Base-by-base conservation (phyloP, 306 rosid genomes). In the Delonix regia region DNA sequence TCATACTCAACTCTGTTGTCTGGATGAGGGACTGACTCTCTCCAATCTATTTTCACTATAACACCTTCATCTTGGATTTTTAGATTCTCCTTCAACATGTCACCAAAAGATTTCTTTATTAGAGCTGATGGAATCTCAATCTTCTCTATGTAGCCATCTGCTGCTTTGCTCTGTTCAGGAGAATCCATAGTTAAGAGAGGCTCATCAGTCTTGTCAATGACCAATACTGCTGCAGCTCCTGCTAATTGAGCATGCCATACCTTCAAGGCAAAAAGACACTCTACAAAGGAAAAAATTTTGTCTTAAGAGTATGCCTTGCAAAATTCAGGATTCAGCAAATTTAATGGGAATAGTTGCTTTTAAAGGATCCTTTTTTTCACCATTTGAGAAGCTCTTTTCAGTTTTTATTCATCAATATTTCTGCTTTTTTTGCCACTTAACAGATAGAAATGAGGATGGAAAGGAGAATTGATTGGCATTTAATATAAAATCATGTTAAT, bases 161-260 rank as follows among this genome's bases (percentile, higher is more conserved):
- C 89, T 28, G 85, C 91, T 0, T 0, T 63, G 81, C 90, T 87
- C 77, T 85, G 91, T 76, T 83, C 85, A 0, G 99, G 99, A 38
- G 92, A 83, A 77, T 93, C 99, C 99, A 95, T 95, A 3, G 98
- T 95, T 75, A 95, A 82, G 13, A 93, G 84, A 73, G 96, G 77
- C 85, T 95, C 99, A 0, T 91, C 89, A 28, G 74, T 7, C 39
- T 11, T 83, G 61, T 95, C 98, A 24, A 85, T 80, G 38, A 95
- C 99, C 73, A 95, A 78, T 55, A 95, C 99, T 7, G 97, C 99
- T 2, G 89, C 91, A 1, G 99, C 98, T 86, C 99, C 98, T 0
- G 97, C 99, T 79, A 52, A 74, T 79, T 95, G 96, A 6, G 94
- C 99, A 80, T 93, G 88, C 99, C 99, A 95, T 53, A 87, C 97